These are phyloP conservation scores for Theobroma grandiflorum DNA, from an alignment of 441 rosid species.

Conservation along the genomic window DNA sequence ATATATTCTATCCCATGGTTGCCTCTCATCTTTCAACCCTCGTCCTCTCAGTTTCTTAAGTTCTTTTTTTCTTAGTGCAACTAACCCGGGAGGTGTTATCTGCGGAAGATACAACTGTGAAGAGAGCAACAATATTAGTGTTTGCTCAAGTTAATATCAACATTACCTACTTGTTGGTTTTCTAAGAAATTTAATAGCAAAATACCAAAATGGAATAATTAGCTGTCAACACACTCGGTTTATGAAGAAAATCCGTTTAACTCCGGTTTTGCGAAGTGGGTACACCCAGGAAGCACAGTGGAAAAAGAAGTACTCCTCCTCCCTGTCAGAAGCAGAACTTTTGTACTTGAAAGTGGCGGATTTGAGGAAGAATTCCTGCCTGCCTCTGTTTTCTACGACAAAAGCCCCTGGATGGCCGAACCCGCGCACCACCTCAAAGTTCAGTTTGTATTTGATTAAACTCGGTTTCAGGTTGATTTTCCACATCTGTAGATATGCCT, in stretches of 20 bases:
- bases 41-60: conserved; percentile 54
- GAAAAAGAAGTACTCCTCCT: conserved; percentile 38
- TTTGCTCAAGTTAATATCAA: not conserved
- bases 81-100: conserved; percentile 55
- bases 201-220: too few relatives aligned
- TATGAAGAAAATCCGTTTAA: conserved; percentile 54
- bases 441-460: conserved; percentile 33
- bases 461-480: not conserved
- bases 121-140: not conserved
- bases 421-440: conserved; percentile 40
- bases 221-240: conserved; percentile 38
- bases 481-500: conserved; percentile 29
- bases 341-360: conserved; percentile 37
- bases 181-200: too few relatives aligned
- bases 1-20: conserved; percentile 64
- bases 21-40: conserved; percentile 46
- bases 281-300: conserved; percentile 69
- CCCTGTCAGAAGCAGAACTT: not conserved
- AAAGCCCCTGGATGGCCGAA: conserved; percentile 68
- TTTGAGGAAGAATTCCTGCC: conserved; percentile 61
- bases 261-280: conserved; percentile 45
- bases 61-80: conserved; percentile 51
- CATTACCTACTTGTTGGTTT: not conserved
- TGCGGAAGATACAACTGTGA: conserved; percentile 57
- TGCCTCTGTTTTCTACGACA: conserved; percentile 45